Conservation (phyloP, 179 eudicot genomes). For the Silene vulgaris region DNA sequence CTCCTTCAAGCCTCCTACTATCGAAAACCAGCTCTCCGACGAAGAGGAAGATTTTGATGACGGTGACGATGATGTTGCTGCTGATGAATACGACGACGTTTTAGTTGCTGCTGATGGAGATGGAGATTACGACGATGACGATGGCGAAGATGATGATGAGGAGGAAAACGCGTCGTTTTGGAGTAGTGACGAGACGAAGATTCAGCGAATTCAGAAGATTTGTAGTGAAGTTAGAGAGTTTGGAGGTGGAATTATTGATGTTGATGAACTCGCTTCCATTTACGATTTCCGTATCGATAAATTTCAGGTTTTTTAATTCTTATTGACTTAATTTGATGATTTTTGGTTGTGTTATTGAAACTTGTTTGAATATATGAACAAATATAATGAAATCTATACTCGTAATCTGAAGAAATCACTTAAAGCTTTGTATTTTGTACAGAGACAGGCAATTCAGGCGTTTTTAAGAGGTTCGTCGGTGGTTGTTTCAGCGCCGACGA, state of each 20-base stretch:
- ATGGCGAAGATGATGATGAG: slow-evolving; percentile 39
- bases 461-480: slow-evolving; percentile 91
- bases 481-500: slow-evolving; percentile 97
- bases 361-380: neutral
- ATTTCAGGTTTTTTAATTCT: slow-evolving; percentile 55
- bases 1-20: slow-evolving; percentile 34
- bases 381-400: neutral
- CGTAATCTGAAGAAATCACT: neutral
- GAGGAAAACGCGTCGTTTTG: slow-evolving; percentile 28
- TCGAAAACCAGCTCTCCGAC: slow-evolving; percentile 46
- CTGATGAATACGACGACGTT: slow-evolving; percentile 55
- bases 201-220: slow-evolving; percentile 71
- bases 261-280: slow-evolving; percentile 67
- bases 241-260: slow-evolving; percentile 66
- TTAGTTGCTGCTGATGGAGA: slow-evolving; percentile 26
- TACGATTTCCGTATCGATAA: slow-evolving; percentile 83
- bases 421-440: slow-evolving; percentile 12
- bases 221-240: slow-evolving; percentile 66
- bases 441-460: slow-evolving; percentile 82
- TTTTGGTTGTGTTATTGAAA: neutral
- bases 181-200: slow-evolving; percentile 48
- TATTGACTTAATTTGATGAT: neutral
- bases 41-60: slow-evolving; percentile 50
- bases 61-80: slow-evolving; percentile 57
- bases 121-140: slow-evolving; percentile 34